These are phyloP conservation scores for Nicotiana attenuata DNA, from an alignment of 257 asterid species.

Conservation along the genomic window DNA sequence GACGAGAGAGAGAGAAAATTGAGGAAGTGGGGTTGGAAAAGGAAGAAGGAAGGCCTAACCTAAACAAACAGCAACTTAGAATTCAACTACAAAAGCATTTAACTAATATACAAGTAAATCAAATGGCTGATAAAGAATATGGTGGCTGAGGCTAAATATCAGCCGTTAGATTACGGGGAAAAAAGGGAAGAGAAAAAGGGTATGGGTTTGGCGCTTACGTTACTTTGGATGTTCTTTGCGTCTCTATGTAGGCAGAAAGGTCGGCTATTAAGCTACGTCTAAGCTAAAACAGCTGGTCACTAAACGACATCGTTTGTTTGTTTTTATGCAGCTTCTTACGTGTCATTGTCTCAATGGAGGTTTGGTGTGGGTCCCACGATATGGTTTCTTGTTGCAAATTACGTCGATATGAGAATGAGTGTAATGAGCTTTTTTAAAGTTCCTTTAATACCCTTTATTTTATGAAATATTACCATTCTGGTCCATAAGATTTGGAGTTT, in stretches of 20 bases:
- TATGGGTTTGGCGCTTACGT: conserved; percentile 65
- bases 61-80: conserved; percentile 80
- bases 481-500: not conserved
- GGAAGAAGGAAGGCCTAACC: conserved; percentile 46
- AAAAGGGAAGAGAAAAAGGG: conserved; percentile 8
- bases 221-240: conserved; percentile 72
- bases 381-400: conserved; percentile 34
- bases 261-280: conserved; percentile 56
- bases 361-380: conserved; percentile 22
- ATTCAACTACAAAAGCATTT: conserved; percentile 44
- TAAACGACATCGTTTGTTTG: conserved; percentile 34
- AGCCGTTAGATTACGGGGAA: conserved; percentile 42
- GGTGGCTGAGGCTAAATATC: conserved; percentile 34
- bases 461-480: not conserved
- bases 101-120: conserved; percentile 11
- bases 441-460: not conserved
- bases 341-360: conserved; percentile 17
- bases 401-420: conserved; percentile 21
- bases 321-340: conserved; percentile 2
- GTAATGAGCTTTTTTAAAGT: not conserved
- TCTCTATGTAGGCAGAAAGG: conserved; percentile 56
- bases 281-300: conserved; percentile 15
- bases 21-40: not conserved
- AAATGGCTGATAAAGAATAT: conserved; percentile 29
- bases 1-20: conserved; percentile 7